Base-by-base conservation (phyloP, 1,284 basidiomycete species). In the Cutaneotrichosporon sp. region DNA sequence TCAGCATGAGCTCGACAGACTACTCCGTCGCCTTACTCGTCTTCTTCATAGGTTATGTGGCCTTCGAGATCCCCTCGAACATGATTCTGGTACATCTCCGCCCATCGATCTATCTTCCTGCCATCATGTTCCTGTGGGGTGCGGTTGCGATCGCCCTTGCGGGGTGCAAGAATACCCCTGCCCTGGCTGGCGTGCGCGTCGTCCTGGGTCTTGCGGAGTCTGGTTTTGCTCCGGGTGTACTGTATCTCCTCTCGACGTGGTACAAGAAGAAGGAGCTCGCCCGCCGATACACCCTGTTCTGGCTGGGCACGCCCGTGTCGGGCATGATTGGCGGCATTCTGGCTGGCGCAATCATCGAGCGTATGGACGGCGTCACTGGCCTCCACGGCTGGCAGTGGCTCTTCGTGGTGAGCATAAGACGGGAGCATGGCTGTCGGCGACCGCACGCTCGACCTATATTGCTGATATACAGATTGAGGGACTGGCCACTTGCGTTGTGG, bases 391-490 rank as follows among this genome's bases (percentile, higher is more conserved):
- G 55, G 55, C 55, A 56, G 50, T 56, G 55, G 55, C 50, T 56
- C 2, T 52, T 56, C 34, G 38, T 56, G 11, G 54, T 55, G 26
- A 26, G 51, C 42, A 8, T 8, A 3, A 5, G 5, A n/a, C 19
- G 17, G 3, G 14, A 1, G 19, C 20, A 17, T 6, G 17, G 24
- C 34, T 19, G 17, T 35, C 34, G 34, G 34, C n/a, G 9, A 35
- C 7, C 9, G 12, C 34, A 17, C 19, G 6, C 20, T 16, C 20
- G 37, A 9, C 12, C 7, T n/a, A 20, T 37, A 2, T 20, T 20
- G 58, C 32, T 59, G 19, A 25, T 76, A 76, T 16, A 80, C n/a
- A 1, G 52, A 48, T 55, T 19, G 54, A 55, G 75, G 79, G 69
- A 1, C 12, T 45, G 3, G 45, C 45, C 8, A 55, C 54, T 1